These are phyloP conservation scores for Colletotrichum sp. DNA, from an alignment of 2,329 filamentous ascomycete species.

Conservation along the genomic window DNA sequence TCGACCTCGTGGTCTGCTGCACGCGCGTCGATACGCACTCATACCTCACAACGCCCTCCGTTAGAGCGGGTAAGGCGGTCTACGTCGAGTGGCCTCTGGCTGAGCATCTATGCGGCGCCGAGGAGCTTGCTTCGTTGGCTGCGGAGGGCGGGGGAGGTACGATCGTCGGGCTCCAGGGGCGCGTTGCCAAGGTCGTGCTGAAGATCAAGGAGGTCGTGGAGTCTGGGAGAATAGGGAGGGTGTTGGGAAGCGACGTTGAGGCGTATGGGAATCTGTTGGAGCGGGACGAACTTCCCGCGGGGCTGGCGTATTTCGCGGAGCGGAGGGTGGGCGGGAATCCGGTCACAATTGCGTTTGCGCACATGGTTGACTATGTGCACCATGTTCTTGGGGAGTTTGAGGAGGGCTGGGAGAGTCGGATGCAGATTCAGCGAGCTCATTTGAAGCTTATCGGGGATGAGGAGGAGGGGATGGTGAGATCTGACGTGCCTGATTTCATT, in stretches of 20 bases:
- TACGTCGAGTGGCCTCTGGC: slow-evolving; percentile 66
- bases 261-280: slow-evolving; percentile 40
- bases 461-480: neutral
- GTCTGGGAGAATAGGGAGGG: slow-evolving; percentile 51
- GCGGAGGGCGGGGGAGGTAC: slow-evolving; percentile 24
- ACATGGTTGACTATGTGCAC: slow-evolving; percentile 24
- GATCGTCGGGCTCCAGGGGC: slow-evolving; percentile 57
- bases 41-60: slow-evolving; percentile 45
- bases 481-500: slow-evolving; percentile 29
- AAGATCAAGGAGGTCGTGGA: slow-evolving; percentile 50
- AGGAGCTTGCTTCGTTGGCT: slow-evolving; percentile 37
- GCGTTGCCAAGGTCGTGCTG: slow-evolving; percentile 45
- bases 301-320: slow-evolving; percentile 53
- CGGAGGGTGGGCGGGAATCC: slow-evolving; percentile 50
- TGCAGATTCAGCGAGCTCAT: slow-evolving; percentile 36
- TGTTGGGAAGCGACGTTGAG: slow-evolving; percentile 54
- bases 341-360: slow-evolving; percentile 45
- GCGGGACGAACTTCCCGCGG: slow-evolving; percentile 34
- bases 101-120: slow-evolving; percentile 40
- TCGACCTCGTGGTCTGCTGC: slow-evolving; percentile 60
- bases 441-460: neutral
- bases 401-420: neutral
- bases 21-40: slow-evolving; percentile 61
- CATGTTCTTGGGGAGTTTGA: neutral
- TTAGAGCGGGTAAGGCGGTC: slow-evolving; percentile 56